These are phyloP conservation scores for Hanseniaspora sp. DNA, from an alignment of 1,139 yeast genomes.

Conservation along the genomic window DNA sequence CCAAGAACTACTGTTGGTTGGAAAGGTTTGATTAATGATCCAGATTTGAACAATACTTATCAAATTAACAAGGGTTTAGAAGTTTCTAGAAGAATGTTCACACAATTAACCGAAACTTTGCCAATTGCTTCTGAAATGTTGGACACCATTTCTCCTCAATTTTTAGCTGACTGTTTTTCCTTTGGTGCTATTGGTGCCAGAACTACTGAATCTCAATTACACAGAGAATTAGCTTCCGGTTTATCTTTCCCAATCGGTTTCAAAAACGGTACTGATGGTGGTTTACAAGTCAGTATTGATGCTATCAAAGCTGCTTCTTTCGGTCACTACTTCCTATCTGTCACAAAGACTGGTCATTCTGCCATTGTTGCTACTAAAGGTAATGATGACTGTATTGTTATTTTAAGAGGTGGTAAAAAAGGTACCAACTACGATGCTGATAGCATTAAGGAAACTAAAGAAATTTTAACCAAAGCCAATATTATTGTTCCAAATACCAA, in stretches of 20 bases:
- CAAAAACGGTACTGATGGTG: slow-evolving; percentile 95
- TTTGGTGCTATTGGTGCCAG: slow-evolving; percentile 97
- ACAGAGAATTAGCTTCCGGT: slow-evolving; percentile 91
- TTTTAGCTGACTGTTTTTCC: slow-evolving; percentile 76
- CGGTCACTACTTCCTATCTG: slow-evolving; percentile 88
- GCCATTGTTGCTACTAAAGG: slow-evolving; percentile 95
- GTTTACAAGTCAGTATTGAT: slow-evolving; percentile 81
- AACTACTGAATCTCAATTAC: slow-evolving; percentile 93
- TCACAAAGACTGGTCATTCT: slow-evolving; percentile 87
- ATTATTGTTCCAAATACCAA: slow-evolving; percentile 37
- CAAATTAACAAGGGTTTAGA: slow-evolving; percentile 89
- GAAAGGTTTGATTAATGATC: slow-evolving; percentile 96
- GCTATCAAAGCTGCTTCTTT: slow-evolving; percentile 87
- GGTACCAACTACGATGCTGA: slow-evolving; percentile 82
- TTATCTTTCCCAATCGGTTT: slow-evolving; percentile 94
- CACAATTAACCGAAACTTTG: slow-evolving; percentile 62
- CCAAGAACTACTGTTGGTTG: slow-evolving; percentile 99
- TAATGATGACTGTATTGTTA: slow-evolving; percentile 79
- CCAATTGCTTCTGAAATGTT: slow-evolving; percentile 98
- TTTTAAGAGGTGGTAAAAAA: slow-evolving; percentile 87
- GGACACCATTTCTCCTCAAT: slow-evolving; percentile 94
- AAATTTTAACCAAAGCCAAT: slow-evolving; percentile 48
- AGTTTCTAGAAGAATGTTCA: slow-evolving; percentile 77
- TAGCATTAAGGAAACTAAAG: slow-evolving; percentile 58
- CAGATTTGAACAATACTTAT: slow-evolving; percentile 89